These are phyloP conservation scores for Stephanodiscus triporus DNA, from an alignment of 108 stramenopile species.

Conservation along the genomic window DNA sequence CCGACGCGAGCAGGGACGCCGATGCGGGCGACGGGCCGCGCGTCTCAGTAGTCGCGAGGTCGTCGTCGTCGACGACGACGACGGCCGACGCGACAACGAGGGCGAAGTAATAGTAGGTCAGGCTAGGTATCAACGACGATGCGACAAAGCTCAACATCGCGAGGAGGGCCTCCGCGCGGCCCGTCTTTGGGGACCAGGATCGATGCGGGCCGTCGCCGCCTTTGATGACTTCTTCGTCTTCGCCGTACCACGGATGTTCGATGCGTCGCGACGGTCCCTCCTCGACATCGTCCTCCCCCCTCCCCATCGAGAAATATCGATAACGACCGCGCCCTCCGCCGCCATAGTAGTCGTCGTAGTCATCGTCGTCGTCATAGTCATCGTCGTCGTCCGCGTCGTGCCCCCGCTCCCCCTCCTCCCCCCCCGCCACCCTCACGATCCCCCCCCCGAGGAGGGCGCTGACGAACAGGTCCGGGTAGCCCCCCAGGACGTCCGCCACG, in stretches of 20 bases:
- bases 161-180: constrained; percentile 57
- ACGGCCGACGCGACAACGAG: too few relatives aligned
- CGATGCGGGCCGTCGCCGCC: constrained; percentile 52
- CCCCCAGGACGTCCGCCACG: constrained; percentile 83
- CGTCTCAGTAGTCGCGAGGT: background rate
- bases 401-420: background rate
- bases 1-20: constrained; percentile 36
- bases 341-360: too few relatives aligned
- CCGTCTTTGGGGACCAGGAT: background rate
- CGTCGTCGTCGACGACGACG: too few relatives aligned
- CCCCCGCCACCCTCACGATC: constrained; percentile 8
- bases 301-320: constrained; percentile 31
- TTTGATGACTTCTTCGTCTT: constrained; percentile 33
- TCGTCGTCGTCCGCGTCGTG: background rate
- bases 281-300: constrained; percentile 17
- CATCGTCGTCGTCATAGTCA: too few relatives aligned
- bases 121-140: constrained; percentile 68
- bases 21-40: constrained; percentile 17
- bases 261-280: constrained; percentile 37
- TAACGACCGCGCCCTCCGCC: background rate
- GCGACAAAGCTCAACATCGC: constrained; percentile 76
- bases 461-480: constrained; percentile 85
- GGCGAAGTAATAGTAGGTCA: constrained; percentile 7
- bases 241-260: constrained; percentile 38
- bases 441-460: constrained; percentile 68